These are phyloP conservation scores for Ephemerocybe angulata DNA, from an alignment of 768 basidiomycete genomes.

Conservation along the genomic window DNA sequence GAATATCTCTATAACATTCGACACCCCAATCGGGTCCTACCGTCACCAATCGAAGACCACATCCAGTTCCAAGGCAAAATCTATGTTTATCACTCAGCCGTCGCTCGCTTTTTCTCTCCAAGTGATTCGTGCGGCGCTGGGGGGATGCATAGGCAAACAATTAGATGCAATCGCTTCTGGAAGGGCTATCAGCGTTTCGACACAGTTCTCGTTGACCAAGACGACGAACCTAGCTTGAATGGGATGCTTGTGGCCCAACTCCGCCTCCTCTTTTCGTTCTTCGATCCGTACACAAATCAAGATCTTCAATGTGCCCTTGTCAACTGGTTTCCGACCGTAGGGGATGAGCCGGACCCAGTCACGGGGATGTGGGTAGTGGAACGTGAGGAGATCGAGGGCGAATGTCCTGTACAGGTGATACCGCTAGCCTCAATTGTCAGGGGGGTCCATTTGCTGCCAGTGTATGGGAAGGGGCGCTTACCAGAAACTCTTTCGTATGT, in stretches of 20 bases:
- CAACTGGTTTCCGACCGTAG: slow-evolving; percentile 20
- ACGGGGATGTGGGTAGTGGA: slow-evolving; percentile 33
- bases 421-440: not conserved
- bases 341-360: slow-evolving; percentile 16
- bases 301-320: slow-evolving; percentile 25
- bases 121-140: slow-evolving; percentile 27
- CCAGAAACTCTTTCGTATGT: slow-evolving; percentile 17
- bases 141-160: slow-evolving; percentile 25
- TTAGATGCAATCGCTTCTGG: slow-evolving; percentile 23
- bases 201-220: slow-evolving; percentile 27
- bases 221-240: slow-evolving; percentile 17
- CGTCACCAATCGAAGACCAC: slow-evolving; percentile 5
- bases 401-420: slow-evolving; percentile 20
- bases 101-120: slow-evolving; percentile 24
- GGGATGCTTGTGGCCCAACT: slow-evolving; percentile 1
- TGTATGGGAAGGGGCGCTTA: slow-evolving; percentile 15
- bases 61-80: slow-evolving; percentile 17
- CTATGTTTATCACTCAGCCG: slow-evolving; percentile 24
- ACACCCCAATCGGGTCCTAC: slow-evolving; percentile 6
- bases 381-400: slow-evolving; percentile 10
- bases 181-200: slow-evolving; percentile 18
- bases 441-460: slow-evolving; percentile 8
- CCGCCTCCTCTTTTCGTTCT: slow-evolving; percentile 3
- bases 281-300: not conserved
- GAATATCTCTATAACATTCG: slow-evolving; percentile 15